These are phyloP conservation scores for Nidularia sp. DNA, from an alignment of 768 basidiomycete genomes.

Conservation along the genomic window DNA sequence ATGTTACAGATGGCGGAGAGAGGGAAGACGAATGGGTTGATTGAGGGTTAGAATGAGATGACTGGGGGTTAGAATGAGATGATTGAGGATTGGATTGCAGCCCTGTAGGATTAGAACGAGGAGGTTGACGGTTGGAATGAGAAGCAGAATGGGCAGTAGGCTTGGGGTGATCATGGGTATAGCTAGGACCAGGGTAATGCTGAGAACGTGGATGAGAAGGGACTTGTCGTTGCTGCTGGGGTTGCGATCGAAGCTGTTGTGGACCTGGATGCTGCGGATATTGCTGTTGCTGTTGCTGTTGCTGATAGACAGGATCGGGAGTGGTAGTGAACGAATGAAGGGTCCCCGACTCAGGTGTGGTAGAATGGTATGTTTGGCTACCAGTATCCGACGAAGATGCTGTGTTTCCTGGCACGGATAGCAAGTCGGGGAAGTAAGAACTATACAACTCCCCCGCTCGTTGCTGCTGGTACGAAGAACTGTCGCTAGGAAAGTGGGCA, in stretches of 20 bases:
- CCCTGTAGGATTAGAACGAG: slow-evolving; percentile 1
- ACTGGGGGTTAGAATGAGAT: slow-evolving; percentile 4
- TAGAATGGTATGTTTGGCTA: slow-evolving; percentile 9
- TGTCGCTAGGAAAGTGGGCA: slow-evolving; percentile 1
- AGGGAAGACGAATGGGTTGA: slow-evolving; percentile 9
- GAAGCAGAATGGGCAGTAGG: not conserved
- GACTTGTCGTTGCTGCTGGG: slow-evolving; percentile 10
- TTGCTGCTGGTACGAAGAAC: not conserved
- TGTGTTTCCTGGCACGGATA: slow-evolving; percentile 10
- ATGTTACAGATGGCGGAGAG: slow-evolving; percentile 9
- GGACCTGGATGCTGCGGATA: slow-evolving; percentile 6
- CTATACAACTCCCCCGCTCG: slow-evolving; percentile 12
- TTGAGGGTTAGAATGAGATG: slow-evolving; percentile 9
- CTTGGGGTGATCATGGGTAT: not conserved
- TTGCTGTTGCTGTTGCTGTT: slow-evolving; percentile 8
- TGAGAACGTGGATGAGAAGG: not conserved
- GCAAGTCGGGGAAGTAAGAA: slow-evolving; percentile 14
- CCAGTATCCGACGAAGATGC: slow-evolving; percentile 15
- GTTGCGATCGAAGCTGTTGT: slow-evolving; percentile 3
- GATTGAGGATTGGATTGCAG: slow-evolving; percentile 4
- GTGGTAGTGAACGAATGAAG: slow-evolving; percentile 21
- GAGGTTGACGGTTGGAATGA: not conserved
- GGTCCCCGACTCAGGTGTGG: slow-evolving; percentile 16
- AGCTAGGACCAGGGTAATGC: not conserved
- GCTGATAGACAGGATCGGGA: slow-evolving; percentile 24